Conservation (phyloP, 2,329 filamentous ascomycete genomes). For the Diaporthe citrichinensis region DNA sequence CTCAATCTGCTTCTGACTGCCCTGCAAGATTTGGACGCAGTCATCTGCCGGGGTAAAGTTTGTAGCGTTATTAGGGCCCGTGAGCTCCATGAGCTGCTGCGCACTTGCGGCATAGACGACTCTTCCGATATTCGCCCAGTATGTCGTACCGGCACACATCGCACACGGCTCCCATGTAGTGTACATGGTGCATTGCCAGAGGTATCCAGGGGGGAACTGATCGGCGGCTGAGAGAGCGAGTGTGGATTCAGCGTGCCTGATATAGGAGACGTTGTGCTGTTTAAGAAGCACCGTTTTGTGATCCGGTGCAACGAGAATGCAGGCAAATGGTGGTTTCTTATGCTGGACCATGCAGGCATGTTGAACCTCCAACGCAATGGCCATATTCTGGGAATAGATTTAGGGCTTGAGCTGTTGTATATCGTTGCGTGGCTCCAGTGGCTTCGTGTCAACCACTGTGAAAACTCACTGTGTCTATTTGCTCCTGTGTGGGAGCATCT, state of each 20-base stretch:
- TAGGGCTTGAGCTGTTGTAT: not conserved
- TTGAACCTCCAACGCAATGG: not conserved
- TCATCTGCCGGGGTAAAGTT: constrained; percentile 7
- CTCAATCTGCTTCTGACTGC: not conserved
- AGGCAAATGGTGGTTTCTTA: constrained; percentile 9
- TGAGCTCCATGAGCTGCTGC: not conserved
- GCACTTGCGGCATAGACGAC: not conserved
- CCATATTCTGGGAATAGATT: not conserved
- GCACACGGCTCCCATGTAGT: constrained; percentile 22
- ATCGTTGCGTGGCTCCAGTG: not conserved
- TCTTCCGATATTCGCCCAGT: constrained; percentile 26
- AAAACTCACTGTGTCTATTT: constrained; percentile 12
- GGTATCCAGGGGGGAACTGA: not conserved
- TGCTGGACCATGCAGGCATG: constrained; percentile 9
- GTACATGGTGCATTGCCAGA: constrained; percentile 27
- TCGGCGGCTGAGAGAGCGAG: constrained; percentile 18
- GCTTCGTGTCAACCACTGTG: not conserved
- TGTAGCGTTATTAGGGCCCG: not conserved
- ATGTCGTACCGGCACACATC: constrained; percentile 5
- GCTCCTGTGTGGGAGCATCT: constrained; percentile 7
- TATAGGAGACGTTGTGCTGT: constrained; percentile 21
- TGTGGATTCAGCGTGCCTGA: constrained; percentile 20
- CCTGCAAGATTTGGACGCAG: constrained; percentile 4
- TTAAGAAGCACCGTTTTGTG: constrained; percentile 23
- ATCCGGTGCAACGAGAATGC: constrained; percentile 15